Evolutionary conservation across 306 rosid species (phyloP).

Genomic region (Castanea mollissima): DNA sequence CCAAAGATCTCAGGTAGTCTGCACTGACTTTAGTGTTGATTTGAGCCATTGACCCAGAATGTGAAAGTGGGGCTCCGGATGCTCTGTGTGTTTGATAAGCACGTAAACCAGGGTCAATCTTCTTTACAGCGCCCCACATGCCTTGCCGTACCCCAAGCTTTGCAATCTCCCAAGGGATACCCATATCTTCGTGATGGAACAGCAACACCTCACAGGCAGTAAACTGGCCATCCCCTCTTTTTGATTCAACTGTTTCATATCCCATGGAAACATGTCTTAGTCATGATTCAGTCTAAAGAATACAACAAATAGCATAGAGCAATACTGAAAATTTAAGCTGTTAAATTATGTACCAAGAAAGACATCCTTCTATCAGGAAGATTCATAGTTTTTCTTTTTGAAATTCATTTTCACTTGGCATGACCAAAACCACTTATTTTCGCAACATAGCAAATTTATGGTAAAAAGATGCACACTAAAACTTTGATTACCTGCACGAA

Average conservation of each 20-base stretch:
- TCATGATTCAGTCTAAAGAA: slow-evolving; percentile 19
- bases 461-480: neutral
- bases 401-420: neutral
- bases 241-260: slow-evolving; percentile 71
- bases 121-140: slow-evolving; percentile 99
- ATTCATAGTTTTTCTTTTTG: neutral
- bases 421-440: slow-evolving; percentile 7
- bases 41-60: slow-evolving; percentile 60
- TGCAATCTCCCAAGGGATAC: slow-evolving; percentile 98
- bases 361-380: slow-evolving; percentile 14
- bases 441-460: neutral
- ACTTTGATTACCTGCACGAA: slow-evolving; percentile 49
- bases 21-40: slow-evolving; percentile 64
- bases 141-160: slow-evolving; percentile 94
- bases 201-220: slow-evolving; percentile 83
- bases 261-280: slow-evolving; percentile 19
- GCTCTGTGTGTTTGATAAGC: slow-evolving; percentile 61
- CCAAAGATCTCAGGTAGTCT: slow-evolving; percentile 61
- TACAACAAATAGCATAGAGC: neutral
- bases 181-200: slow-evolving; percentile 96
- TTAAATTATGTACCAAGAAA: neutral
- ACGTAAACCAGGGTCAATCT: slow-evolving; percentile 81
- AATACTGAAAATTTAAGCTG: slow-evolving; percentile 1
- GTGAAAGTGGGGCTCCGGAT: slow-evolving; percentile 55
- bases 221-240: slow-evolving; percentile 52